Conservation (phyloP, 2,329 filamentous ascomycete genomes). For the Rutstroemia sp. region DNA sequence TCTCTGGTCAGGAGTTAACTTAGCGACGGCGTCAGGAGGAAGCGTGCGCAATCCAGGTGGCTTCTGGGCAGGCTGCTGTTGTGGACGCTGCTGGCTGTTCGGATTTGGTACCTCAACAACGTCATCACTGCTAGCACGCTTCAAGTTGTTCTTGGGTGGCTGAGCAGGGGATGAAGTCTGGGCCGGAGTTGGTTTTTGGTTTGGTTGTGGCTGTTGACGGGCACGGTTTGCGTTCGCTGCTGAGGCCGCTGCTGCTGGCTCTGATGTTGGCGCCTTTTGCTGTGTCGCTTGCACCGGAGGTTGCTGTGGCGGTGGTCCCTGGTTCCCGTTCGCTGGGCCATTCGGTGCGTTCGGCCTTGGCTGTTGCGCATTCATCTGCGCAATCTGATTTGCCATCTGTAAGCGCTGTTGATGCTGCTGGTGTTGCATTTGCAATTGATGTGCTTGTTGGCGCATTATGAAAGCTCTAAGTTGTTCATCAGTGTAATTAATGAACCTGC, state of each 20-base stretch:
- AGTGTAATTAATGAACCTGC: conserved; percentile 20
- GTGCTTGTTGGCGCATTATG: conserved; percentile 17
- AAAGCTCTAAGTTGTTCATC: conserved; percentile 28
- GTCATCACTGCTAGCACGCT: conserved; percentile 38
- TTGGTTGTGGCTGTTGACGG: conserved; percentile 12
- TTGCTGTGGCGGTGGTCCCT: not conserved
- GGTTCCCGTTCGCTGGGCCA: conserved; percentile 2
- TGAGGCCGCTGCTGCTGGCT: conserved; percentile 2
- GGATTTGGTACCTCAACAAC: conserved; percentile 35
- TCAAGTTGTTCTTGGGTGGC: conserved; percentile 32
- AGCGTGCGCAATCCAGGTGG: conserved; percentile 29
- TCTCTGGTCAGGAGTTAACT: conserved; percentile 24
- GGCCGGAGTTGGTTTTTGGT: conserved; percentile 14
- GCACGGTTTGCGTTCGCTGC: conserved; percentile 10
- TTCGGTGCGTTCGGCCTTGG: conserved; percentile 4
- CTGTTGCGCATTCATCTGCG: conserved; percentile 11
- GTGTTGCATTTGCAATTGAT: conserved; percentile 11
- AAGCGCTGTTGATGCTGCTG: conserved; percentile 13
- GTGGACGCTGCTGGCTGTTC: conserved; percentile 20
- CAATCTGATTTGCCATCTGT: conserved; percentile 6
- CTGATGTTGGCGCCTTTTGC: conserved; percentile 10
- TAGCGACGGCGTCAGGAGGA: conserved; percentile 23
- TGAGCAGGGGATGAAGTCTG: conserved; percentile 28
- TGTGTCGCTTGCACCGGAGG: conserved; percentile 12
- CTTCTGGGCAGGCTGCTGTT: conserved; percentile 18